phyloP scores from a whole-genome alignment of 2,329 filamentous ascomycete genomes.

The Phoma herbarum region DNA sequence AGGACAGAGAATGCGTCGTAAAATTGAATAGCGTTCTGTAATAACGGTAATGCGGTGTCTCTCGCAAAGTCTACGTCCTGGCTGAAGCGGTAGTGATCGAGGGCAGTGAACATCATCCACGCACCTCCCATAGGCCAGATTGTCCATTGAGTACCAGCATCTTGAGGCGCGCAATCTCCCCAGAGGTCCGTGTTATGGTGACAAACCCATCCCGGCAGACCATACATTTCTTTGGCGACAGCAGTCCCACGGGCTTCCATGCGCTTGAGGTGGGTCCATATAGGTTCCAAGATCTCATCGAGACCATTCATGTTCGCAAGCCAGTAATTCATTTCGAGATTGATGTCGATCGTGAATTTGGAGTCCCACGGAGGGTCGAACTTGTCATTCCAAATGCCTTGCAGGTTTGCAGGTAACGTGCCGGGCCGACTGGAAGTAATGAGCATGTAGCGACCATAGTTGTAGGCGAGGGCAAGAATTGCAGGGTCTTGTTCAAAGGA shows the following conservation, averaged over 20 bases:
- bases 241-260: neutral
- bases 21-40: neutral
- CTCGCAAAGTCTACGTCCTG: neutral
- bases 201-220: neutral
- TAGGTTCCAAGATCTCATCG: neutral
- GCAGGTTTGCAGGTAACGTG: neutral
- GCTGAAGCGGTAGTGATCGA: neutral
- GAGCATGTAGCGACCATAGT: neutral
- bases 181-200: neutral
- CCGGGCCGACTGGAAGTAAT: neutral
- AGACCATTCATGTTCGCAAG: neutral
- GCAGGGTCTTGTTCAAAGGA: neutral
- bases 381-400: neutral
- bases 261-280: neutral
- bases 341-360: neutral
- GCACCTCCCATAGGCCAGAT: neutral
- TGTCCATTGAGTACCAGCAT: neutral
- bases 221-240: neutral
- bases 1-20: neutral
- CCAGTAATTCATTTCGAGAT: neutral
- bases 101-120: neutral
- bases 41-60: neutral
- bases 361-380: neutral
- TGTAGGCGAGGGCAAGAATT: neutral
- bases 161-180: neutral